Base-by-base conservation (phyloP, 371 early-diverging fungal species). In the Mortierella sp. region DNA sequence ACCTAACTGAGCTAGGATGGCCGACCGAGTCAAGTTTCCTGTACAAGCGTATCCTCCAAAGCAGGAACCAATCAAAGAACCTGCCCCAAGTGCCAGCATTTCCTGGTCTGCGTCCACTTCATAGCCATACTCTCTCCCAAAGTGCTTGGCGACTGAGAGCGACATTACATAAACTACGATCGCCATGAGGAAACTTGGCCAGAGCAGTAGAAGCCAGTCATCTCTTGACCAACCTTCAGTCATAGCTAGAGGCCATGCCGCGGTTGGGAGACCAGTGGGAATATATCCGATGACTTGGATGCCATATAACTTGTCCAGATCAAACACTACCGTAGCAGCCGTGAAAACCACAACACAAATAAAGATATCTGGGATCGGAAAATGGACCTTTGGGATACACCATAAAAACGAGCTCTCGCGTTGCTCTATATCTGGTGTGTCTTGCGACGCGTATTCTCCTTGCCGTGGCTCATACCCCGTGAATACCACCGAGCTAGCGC, bases 101-200 rank as follows among this genome's bases (percentile, higher is more conserved):
- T 88, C 88, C 57, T 85, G 86, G 41, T 76, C 74, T 13, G 82
- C 79, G 22, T 71, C 70, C 4, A 84, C 69, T 41, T 72, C 70
- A 22, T 74, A 76, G 4, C 63, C 73, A 45, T 74, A 72, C 33
- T 69, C 67, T 22, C 59, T 40, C 38, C 76, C 80, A 74, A 87
- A 87, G 40, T 84, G 83, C 52, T 83, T 83, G n/a, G 84, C 74
- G 10, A 87, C 83, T n/a, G 88, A 82, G 16, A 84, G 69, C 5
- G 85, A 84, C 62, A 87, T 87, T 21, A 87, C 86, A 73, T 85
- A 86, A 65, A 75, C 66, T 6, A 88, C 73, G n/a, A 86, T 57
- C n/a, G 81, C 84, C 58, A 88, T 68, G 43, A 83, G 60, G n/a
- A 80, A 43, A 4, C 72, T 58, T 13, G 77, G 77, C 77, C 77